phyloP scores from a whole-genome alignment of 768 basidiomycete genomes.

The Lactifluus volemus region DNA sequence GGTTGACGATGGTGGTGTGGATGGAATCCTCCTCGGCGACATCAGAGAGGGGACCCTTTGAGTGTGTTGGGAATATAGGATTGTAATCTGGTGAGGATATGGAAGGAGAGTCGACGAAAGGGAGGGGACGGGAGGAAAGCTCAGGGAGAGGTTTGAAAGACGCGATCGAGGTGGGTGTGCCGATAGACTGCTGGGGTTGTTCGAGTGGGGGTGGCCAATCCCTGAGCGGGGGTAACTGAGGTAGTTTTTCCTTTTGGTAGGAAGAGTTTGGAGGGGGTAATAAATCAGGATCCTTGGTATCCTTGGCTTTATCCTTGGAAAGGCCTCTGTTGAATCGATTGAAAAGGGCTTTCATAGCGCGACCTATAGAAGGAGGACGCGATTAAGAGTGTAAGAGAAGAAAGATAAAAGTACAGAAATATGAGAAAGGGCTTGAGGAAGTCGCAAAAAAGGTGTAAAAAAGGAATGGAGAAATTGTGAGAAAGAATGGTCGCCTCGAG shows the following conservation, averaged over 20 bases:
- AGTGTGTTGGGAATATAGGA: conserved; percentile 14
- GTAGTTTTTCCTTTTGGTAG: conserved; percentile 49
- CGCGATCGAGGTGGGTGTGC: conserved; percentile 31
- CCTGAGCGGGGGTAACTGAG: conserved; percentile 48
- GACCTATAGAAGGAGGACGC: neutral
- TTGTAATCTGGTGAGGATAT: conserved; percentile 26
- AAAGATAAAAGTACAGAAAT: neutral
- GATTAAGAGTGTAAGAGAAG: neutral
- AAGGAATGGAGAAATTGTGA: conserved; percentile 11
- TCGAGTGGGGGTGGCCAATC: conserved; percentile 45
- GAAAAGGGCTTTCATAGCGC: conserved; percentile 76
- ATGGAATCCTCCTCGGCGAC: conserved; percentile 16
- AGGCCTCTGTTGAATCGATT: conserved; percentile 60
- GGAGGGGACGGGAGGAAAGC: conserved; percentile 41
- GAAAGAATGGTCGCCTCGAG: conserved; percentile 15
- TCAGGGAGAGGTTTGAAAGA: conserved; percentile 71
- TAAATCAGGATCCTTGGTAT: conserved; percentile 29
- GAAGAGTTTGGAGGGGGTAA: conserved; percentile 17
- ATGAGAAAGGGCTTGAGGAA: conserved; percentile 6
- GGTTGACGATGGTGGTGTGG: conserved; percentile 17
- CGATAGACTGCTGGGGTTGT: conserved; percentile 15
- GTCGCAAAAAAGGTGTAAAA: conserved; percentile 8
- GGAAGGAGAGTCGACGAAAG: conserved; percentile 38
- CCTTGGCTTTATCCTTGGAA: conserved; percentile 56
- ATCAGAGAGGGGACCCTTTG: conserved; percentile 22